Conservation (phyloP, 148 eudicot species). For the Rhododendron ovatum region DNA sequence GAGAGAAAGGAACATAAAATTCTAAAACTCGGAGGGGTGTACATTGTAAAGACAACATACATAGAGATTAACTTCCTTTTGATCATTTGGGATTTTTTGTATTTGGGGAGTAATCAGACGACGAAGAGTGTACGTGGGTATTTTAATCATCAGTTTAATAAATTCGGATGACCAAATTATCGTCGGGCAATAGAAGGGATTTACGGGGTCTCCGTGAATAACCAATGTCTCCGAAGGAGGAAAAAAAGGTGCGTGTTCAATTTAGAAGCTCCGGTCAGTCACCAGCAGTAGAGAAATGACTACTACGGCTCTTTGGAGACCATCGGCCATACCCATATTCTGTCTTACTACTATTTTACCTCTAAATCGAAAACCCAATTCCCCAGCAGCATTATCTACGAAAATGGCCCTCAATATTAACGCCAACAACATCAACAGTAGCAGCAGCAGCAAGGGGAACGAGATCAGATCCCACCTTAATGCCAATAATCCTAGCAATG, state of each 20-base stretch:
- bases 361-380: not conserved
- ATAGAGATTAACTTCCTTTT: too few relatives aligned
- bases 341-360: not conserved
- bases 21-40: not conserved
- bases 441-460: not conserved
- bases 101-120: too few relatives aligned
- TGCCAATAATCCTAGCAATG: not conserved
- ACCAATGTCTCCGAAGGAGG: not conserved
- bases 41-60: too few relatives aligned
- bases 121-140: too few relatives aligned
- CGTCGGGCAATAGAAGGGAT: too few relatives aligned
- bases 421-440: not conserved
- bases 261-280: not conserved
- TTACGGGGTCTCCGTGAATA: too few relatives aligned
- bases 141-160: too few relatives aligned
- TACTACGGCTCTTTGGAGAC: conserved; percentile 5
- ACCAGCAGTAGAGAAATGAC: not conserved
- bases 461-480: not conserved
- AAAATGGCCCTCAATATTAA: not conserved
- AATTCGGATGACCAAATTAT: too few relatives aligned
- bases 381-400: not conserved
- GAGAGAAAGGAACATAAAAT: not conserved
- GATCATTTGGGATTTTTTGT: too few relatives aligned
- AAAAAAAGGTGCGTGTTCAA: not conserved
- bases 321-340: not conserved